Conservation (phyloP, 768 basidiomycete species). For the Kwoniella newhampshirensis region DNA sequence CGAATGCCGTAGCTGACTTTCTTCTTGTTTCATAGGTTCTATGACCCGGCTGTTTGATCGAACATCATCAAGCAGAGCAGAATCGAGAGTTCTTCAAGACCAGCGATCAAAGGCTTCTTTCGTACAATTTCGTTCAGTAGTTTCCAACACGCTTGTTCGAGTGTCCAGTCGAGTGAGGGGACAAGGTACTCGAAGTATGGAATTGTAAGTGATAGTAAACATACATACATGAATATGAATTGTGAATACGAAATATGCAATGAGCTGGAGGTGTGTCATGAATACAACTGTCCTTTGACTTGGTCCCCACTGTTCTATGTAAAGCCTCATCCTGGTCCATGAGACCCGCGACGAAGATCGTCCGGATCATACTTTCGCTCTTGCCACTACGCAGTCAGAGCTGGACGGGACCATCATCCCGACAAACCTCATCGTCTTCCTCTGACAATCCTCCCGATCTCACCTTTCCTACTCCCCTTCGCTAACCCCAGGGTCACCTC, state of each 20-base stretch:
- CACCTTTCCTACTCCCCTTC: constrained; percentile 4
- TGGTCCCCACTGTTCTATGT: too few species aligned
- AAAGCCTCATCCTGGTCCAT: too few species aligned
- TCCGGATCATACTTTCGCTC: background rate
- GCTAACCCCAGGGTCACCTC: background rate
- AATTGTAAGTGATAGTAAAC: background rate
- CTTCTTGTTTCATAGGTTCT: constrained; percentile 21
- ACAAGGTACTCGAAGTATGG: background rate
- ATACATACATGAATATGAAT: background rate
- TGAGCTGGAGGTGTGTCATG: too few species aligned
- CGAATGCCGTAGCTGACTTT: too few species aligned
- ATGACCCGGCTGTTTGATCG: constrained; percentile 25
- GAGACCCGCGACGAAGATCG: background rate
- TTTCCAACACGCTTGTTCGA: too few species aligned
- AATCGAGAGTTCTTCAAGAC: too few species aligned
- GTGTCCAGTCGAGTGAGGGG: too few species aligned
- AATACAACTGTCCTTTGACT: too few species aligned
- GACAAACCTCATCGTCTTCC: background rate
- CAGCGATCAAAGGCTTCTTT: background rate
- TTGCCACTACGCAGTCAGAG: too few species aligned
- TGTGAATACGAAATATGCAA: too few species aligned
- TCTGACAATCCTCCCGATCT: constrained; percentile 16
- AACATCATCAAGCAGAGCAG: too few species aligned
- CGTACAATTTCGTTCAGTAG: too few species aligned
- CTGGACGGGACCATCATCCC: background rate